Evolutionary conservation across 2,329 filamentous ascomycete species (phyloP).

Genomic region (Fusarium sp.): DNA sequence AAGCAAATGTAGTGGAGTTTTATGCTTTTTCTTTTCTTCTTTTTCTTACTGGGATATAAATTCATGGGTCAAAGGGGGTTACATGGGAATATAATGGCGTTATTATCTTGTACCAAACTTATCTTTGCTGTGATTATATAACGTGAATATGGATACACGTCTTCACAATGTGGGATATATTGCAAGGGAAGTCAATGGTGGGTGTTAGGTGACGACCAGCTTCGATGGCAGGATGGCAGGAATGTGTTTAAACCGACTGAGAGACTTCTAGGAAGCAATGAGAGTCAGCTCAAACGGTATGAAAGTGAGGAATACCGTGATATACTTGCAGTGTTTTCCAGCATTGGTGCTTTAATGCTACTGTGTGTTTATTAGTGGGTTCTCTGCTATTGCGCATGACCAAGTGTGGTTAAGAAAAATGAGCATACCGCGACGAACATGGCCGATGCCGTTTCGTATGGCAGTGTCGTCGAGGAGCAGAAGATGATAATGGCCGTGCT

Average conservation of each 20-base stretch:
- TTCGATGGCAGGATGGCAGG: background rate
- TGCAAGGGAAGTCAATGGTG: background rate
- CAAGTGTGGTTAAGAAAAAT: too few species aligned
- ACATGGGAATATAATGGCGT: background rate
- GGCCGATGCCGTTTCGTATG: too few species aligned
- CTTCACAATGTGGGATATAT: background rate
- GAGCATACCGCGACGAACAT: too few species aligned
- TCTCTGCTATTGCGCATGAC: too few species aligned
- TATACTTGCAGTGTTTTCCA: too few species aligned
- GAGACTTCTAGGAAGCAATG: background rate
- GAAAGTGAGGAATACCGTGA: background rate
- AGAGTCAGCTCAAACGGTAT: background rate
- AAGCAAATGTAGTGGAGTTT: background rate
- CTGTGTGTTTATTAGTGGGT: too few species aligned
- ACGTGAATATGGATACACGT: background rate
- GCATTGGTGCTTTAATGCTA: too few species aligned
- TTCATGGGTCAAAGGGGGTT: background rate
- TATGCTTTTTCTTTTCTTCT: background rate
- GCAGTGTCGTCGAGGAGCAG: too few species aligned
- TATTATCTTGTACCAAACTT: background rate
- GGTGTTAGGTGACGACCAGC: background rate
- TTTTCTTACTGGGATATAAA: background rate
- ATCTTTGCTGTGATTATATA: background rate
- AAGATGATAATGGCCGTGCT: too few species aligned
- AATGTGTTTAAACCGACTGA: background rate